A percentile compares a stretch with the other conserved stretches of the same genome.
phyloP scores from a whole-genome alignment of 192 early-diverging fungal genomes.

The Entomortierella beljakovae region DNA sequence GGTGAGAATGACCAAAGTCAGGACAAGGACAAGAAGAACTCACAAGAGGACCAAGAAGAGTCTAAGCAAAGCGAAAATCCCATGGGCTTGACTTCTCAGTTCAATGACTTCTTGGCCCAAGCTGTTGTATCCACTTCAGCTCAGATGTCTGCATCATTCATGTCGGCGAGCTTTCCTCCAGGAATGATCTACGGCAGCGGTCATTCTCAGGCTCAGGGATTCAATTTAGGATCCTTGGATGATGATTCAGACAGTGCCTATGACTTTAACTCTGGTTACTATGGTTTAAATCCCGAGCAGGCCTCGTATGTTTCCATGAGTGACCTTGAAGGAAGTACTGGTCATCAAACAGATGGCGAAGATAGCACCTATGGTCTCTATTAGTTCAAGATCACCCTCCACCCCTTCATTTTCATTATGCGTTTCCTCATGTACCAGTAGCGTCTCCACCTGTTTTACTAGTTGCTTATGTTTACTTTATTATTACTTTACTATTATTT shows the following conservation, averaged over 20 bases:
- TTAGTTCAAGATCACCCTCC: conserved; percentile 6
- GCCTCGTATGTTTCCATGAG: conserved; percentile 57
- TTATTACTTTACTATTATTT: background rate
- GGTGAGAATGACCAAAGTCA: conserved; percentile 27
- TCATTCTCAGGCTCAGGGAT: conserved; percentile 16
- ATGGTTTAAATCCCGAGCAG: conserved; percentile 55
- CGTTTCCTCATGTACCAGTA: conserved; percentile 1
- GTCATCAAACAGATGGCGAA: conserved; percentile 52
- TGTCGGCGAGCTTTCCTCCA: conserved; percentile 14
- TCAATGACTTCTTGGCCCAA: conserved; percentile 52
- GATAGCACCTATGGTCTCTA: conserved; percentile 47
- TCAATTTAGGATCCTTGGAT: conserved; percentile 33
- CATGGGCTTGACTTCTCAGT: conserved; percentile 53
- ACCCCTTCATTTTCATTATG: background rate
- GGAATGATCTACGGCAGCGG: conserved; percentile 38
- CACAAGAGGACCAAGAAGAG: conserved; percentile 9
- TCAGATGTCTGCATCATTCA: conserved; percentile 19
- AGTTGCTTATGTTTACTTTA: conserved; percentile 5
- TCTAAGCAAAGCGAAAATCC: conserved; percentile 21
- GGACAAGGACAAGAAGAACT: conserved; percentile 18
- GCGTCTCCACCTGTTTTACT: conserved; percentile 15
- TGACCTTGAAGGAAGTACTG: conserved; percentile 52
- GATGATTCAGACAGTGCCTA: conserved; percentile 33
- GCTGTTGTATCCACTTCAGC: conserved; percentile 44
- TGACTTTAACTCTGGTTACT: conserved; percentile 45